phyloP scores from a whole-genome alignment of 257 asterid genomes.

The Datura wrightii region DNA sequence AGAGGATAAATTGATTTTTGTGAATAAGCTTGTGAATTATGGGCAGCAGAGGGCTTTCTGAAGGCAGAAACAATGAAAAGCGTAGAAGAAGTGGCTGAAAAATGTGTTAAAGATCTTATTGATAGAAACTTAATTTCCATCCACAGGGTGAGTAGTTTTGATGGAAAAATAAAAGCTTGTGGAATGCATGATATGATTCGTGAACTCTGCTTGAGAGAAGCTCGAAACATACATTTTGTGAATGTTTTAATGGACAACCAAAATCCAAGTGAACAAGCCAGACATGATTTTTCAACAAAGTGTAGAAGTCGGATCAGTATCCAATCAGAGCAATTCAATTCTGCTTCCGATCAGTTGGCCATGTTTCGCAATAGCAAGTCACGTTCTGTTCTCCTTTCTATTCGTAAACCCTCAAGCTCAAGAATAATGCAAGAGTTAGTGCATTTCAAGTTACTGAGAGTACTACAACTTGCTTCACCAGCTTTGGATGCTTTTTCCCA shows the following conservation, averaged over 20 bases:
- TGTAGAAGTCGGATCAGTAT: background rate
- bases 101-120: background rate
- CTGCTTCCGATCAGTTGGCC: background rate
- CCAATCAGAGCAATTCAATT: background rate
- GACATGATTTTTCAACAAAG: background rate
- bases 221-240: background rate
- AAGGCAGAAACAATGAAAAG: background rate
- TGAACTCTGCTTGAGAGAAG: conserved; percentile 28
- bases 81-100: conserved; percentile 19
- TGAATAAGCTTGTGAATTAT: conserved; percentile 12
- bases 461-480: background rate
- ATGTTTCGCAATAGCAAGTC: too few relatives aligned
- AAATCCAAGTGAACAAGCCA: background rate
- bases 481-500: background rate
- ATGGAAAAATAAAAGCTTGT: conserved; percentile 22
- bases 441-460: background rate
- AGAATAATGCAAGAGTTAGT: background rate
- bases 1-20: conserved; percentile 25
- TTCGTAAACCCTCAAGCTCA: too few relatives aligned
- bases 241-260: background rate
- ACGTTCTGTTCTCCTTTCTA: too few relatives aligned
- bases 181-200: conserved; percentile 20
- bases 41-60: background rate
- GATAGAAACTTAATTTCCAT: background rate
- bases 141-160: background rate